Percentiles rank a stretch among this genome's conserved stretches.
Conservation (phyloP, 2,329 filamentous ascomycete species). For the Mycosphaerelloides madeirae region DNA sequence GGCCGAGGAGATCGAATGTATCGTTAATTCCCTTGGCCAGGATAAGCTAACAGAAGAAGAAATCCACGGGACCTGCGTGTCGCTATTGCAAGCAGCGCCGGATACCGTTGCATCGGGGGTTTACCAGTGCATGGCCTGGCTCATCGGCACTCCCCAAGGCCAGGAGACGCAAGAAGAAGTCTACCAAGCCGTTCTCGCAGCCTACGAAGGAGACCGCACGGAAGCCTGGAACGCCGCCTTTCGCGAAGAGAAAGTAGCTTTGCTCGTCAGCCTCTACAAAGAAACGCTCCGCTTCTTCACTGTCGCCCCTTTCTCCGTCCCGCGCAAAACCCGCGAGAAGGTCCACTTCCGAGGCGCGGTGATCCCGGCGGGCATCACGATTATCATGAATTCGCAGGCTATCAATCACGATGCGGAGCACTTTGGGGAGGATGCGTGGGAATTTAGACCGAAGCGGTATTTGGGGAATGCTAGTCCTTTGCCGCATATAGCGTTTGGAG, state of each 20-base stretch:
- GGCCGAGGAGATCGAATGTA: slow-evolving; percentile 5
- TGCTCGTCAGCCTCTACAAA: slow-evolving; percentile 6
- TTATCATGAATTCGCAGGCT: slow-evolving; percentile 6
- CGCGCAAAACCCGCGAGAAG: background rate
- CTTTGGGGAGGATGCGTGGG: slow-evolving; percentile 6
- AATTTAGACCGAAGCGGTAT: slow-evolving; percentile 3
- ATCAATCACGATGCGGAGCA: slow-evolving; percentile 6
- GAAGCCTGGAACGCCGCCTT: slow-evolving; percentile 7
- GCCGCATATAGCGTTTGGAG: slow-evolving; percentile 4
- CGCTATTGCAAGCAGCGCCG: slow-evolving; percentile 6
- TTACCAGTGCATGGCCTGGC: slow-evolving; percentile 5
- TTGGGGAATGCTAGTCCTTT: slow-evolving; percentile 1
- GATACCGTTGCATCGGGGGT: slow-evolving; percentile 7
- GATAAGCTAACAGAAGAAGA: slow-evolving; percentile 9
- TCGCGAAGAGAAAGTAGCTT: slow-evolving; percentile 6
- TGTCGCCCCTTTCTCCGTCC: slow-evolving; percentile 2
- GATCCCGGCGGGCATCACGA: slow-evolving; percentile 7
- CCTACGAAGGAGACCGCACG: slow-evolving; percentile 2
- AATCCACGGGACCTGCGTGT: slow-evolving; percentile 7
- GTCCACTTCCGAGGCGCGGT: background rate
- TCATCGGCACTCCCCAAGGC: slow-evolving; percentile 2
- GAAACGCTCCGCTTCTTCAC: slow-evolving; percentile 11
- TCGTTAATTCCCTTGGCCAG: slow-evolving; percentile 3
- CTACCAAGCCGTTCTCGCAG: slow-evolving; percentile 2
- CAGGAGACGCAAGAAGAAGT: slow-evolving; percentile 2